Conservation (phyloP, 1,284 basidiomycete species). For the Neotropicomus parvogracilis region DNA sequence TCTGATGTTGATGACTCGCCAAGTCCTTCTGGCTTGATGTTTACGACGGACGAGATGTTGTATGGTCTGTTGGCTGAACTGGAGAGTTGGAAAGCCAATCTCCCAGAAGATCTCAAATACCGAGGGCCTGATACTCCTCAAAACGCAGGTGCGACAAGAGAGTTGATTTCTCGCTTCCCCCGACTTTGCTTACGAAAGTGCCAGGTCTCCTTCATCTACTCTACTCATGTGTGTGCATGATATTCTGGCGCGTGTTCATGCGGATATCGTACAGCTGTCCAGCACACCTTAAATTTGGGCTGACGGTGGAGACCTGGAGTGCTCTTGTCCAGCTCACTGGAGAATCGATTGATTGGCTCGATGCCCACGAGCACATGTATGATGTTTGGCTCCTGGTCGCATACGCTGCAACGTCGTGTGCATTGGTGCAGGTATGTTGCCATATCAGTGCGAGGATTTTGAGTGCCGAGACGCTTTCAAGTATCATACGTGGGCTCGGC, state of each 20-base stretch:
- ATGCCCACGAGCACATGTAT: slow-evolving; percentile 74
- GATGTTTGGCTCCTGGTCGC: slow-evolving; percentile 85
- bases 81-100: slow-evolving; percentile 69
- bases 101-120: slow-evolving; percentile 76
- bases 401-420: slow-evolving; percentile 88
- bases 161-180: neutral
- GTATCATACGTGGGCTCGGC: slow-evolving; percentile 91
- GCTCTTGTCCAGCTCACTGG: slow-evolving; percentile 68
- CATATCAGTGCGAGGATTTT: slow-evolving; percentile 3
- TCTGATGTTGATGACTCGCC: slow-evolving; percentile 13
- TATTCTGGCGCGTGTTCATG: slow-evolving; percentile 95
- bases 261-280: slow-evolving; percentile 87
- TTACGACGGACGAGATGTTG: slow-evolving; percentile 77
- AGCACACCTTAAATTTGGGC: slow-evolving; percentile 77
- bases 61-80: slow-evolving; percentile 69
- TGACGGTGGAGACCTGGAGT: slow-evolving; percentile 80
- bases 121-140: slow-evolving; percentile 59
- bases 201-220: slow-evolving; percentile 80
- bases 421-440: slow-evolving; percentile 78
- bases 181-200: slow-evolving; percentile 7
- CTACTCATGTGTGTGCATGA: slow-evolving; percentile 84
- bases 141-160: slow-evolving; percentile 53
- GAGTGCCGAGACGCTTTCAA: slow-evolving; percentile 33
- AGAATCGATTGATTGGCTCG: slow-evolving; percentile 87
- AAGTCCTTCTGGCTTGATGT: slow-evolving; percentile 81